These are phyloP conservation scores for Actinomortierella wolfii DNA, from an alignment of 371 early-diverging fungal genomes.

Conservation along the genomic window DNA sequence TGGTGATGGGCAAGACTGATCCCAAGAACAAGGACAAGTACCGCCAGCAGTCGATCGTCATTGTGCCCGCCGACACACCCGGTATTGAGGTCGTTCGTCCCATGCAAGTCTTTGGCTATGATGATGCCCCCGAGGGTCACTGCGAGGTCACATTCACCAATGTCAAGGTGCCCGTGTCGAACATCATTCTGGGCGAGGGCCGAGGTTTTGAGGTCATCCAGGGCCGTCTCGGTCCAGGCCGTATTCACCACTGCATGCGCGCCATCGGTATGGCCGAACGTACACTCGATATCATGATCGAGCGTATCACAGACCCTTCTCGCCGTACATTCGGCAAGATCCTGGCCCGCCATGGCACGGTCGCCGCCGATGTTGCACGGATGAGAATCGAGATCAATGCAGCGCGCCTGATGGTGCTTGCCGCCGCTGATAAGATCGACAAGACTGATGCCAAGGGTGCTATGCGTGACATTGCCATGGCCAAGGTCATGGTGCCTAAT, in stretches of 20 bases:
- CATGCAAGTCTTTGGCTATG: constrained; percentile 90
- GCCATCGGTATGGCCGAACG: constrained; percentile 94
- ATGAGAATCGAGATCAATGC: constrained; percentile 92
- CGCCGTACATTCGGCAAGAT: constrained; percentile 88
- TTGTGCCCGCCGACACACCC: constrained; percentile 88
- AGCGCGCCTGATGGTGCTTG: constrained; percentile 85
- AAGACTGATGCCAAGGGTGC: constrained; percentile 85
- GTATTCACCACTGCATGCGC: constrained; percentile 88
- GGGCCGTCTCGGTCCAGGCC: constrained; percentile 93
- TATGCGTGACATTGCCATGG: constrained; percentile 92
- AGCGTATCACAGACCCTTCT: constrained; percentile 81
- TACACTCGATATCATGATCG: constrained; percentile 82
- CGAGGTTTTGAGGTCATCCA: constrained; percentile 97
- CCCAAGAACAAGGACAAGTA: constrained; percentile 72
- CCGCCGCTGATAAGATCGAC: constrained; percentile 92
- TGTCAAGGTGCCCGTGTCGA: constrained; percentile 86
- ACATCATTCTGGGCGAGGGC: constrained; percentile 93
- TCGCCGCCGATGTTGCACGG: constrained; percentile 78
- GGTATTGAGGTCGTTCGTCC: constrained; percentile 89
- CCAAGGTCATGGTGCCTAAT: constrained; percentile 86
- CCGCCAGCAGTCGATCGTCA: constrained; percentile 87
- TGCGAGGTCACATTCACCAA: constrained; percentile 90
- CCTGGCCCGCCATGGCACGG: constrained; percentile 81
- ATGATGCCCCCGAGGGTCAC: constrained; percentile 96
- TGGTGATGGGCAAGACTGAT: constrained; percentile 90